A percentile compares a stretch with the other conserved stretches of the same genome.
phyloP scores from a whole-genome alignment of 2,329 filamentous ascomycete species.

The Colletotrichum siamense region DNA sequence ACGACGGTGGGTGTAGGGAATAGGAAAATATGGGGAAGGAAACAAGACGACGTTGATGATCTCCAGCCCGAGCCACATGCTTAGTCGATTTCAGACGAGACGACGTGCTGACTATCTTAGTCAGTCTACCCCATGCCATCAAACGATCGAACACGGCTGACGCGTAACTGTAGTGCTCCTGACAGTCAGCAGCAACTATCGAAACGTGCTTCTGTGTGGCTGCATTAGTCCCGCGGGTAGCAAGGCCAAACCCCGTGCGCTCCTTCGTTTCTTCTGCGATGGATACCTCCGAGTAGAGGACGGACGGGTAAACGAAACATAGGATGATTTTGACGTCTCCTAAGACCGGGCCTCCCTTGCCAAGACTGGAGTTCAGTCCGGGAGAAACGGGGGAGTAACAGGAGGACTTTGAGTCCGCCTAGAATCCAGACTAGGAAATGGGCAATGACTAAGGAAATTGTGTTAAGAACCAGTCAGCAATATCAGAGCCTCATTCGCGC shows the following conservation, averaged over 20 bases:
- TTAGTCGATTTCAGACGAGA: not conserved
- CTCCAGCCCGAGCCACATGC: not conserved
- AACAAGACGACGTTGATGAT: not conserved
- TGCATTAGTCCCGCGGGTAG: constrained; percentile 4
- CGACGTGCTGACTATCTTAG: not conserved
- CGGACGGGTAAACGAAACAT: not conserved
- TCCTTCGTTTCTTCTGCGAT: not conserved
- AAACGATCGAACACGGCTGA: not conserved
- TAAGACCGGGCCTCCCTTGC: not conserved
- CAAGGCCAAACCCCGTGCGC: not conserved
- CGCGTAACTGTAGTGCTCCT: not conserved
- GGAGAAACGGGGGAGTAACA: not conserved
- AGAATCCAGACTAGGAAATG: not conserved
- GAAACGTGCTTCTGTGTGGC: constrained; percentile 2
- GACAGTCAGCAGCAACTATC: constrained; percentile 5
- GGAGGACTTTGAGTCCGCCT: not conserved
- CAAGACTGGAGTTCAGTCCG: not conserved
- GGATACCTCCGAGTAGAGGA: not conserved
- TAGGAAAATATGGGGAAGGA: not conserved
- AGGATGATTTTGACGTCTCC: not conserved
- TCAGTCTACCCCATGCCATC: not conserved
- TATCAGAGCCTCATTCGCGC: not conserved
- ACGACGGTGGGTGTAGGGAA: not conserved
- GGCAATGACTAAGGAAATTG: not conserved
- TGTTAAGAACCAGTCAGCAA: not conserved